These are phyloP conservation scores for Cryptococcus deneoformans DNA, from an alignment of 1,284 basidiomycete genomes.

Conservation along the genomic window DNA sequence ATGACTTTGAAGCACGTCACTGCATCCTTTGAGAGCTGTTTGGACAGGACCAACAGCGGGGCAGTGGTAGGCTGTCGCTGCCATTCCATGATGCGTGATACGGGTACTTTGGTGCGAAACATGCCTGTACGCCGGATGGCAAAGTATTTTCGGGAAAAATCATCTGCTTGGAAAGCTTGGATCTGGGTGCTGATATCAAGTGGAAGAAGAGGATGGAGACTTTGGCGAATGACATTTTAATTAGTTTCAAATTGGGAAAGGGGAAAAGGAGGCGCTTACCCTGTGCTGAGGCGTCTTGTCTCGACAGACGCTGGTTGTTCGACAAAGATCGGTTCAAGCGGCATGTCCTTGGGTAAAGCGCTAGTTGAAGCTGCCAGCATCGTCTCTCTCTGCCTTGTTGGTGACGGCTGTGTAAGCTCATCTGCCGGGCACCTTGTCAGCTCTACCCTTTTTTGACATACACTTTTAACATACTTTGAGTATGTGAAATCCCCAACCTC, in stretches of 20 bases:
- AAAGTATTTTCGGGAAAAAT: slow-evolving; percentile 81
- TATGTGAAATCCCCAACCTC: neutral
- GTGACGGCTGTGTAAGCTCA: neutral
- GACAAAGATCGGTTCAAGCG: slow-evolving; percentile 69
- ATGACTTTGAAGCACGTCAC: slow-evolving; percentile 82
- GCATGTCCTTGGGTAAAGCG: slow-evolving; percentile 30
- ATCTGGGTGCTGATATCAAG: slow-evolving; percentile 75
- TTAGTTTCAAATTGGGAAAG: neutral
- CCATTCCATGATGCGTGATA: slow-evolving; percentile 83
- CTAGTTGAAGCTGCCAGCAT: neutral
- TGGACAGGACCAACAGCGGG: slow-evolving; percentile 69
- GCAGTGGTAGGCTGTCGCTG: slow-evolving; percentile 71
- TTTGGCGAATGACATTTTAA: slow-evolving; percentile 26
- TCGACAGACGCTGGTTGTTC: slow-evolving; percentile 28
- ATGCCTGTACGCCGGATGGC: slow-evolving; percentile 81
- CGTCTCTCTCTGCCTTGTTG: neutral
- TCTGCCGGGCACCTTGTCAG: too few species aligned
- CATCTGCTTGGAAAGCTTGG: slow-evolving; percentile 74
- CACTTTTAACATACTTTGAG: too few species aligned
- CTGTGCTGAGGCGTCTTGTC: slow-evolving; percentile 57
- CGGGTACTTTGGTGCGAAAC: slow-evolving; percentile 65
- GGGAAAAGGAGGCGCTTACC: slow-evolving; percentile 52
- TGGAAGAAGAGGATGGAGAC: slow-evolving; percentile 67
- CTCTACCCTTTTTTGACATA: too few species aligned
- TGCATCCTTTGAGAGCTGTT: slow-evolving; percentile 59